Conservation (phyloP, 164 flowering plant genomes). For the Warburgia ugandensis region DNA sequence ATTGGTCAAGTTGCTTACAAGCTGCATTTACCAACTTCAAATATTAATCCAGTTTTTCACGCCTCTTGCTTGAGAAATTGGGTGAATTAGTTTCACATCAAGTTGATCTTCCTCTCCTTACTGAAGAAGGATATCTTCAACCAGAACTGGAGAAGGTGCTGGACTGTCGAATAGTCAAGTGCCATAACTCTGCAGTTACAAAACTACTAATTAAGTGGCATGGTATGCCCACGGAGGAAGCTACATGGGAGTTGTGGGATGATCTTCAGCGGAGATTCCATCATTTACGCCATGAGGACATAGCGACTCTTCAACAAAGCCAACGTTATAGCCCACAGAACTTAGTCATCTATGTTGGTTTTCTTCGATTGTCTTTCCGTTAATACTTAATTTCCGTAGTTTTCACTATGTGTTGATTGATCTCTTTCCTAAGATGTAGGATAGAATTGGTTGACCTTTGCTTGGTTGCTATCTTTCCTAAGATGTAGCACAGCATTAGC, state of each 20-base stretch:
- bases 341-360: too few relatives aligned
- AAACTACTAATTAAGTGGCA: not conserved
- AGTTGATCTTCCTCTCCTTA: not conserved
- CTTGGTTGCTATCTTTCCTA: too few relatives aligned
- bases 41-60: conserved; percentile 6
- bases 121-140: not conserved
- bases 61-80: not conserved
- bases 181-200: not conserved
- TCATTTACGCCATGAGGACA: not conserved
- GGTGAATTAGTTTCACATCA: not conserved
- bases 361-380: too few relatives aligned
- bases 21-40: not conserved
- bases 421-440: too few relatives aligned
- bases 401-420: too few relatives aligned
- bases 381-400: too few relatives aligned
- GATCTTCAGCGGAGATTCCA: not conserved
- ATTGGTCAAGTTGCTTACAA: conserved; percentile 8
- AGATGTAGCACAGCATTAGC: too few relatives aligned
- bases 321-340: too few relatives aligned
- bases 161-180: not conserved
- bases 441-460: too few relatives aligned
- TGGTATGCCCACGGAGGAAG: not conserved
- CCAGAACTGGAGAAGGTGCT: not conserved
- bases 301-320: too few relatives aligned
- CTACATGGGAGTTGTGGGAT: not conserved